Evolutionary conservation across 2,329 filamentous ascomycete species (phyloP), one percentile per base, ranked within the genome.

Genomic region (Diaporthe citriasiana): DNA sequence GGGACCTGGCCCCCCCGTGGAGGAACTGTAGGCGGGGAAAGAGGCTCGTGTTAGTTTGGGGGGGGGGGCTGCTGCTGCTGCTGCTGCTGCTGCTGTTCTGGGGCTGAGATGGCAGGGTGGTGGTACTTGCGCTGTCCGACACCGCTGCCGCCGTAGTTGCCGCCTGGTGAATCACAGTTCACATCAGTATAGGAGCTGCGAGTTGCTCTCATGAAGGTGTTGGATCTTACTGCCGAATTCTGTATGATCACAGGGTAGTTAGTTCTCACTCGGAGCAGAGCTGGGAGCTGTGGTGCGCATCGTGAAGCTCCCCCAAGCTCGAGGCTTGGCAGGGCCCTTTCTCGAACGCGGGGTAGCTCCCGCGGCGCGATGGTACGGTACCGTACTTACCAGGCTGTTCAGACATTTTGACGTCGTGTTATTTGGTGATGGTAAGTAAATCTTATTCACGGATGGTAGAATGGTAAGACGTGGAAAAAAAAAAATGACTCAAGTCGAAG

Each of bases 1-100:
- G 83, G 82, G 53, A 81, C 76, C 72, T 84, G 80, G 33, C 63
- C 63, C 65, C 82, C 82, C 47, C 82, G n/a, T 57, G 50, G 6
- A 30, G 69, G 74, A 19, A 72, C 72, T 75, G 55, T 35, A 30
- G 12, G 27, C 25, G 12, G 15, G 8, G 19, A 6, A 30, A 69
- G 9, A 19, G 45, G 45, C 45, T 4, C 35, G 35, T 74, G 56
- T 75, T 27, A 74, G 73, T 27, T 15, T n/a, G n/a, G n/a, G n/a
- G n/a, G n/a, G n/a, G n/a, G 12, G 17, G 22, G 10, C 22, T 35
- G 22, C 33, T 53, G 38, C n/a, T n/a, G n/a, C n/a, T n/a, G n/a
- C n/a, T 25, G 7, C 45, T 50, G 1, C 0, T 3, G 15, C 25
- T 33, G 22, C 27, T 53, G 50, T 13, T 60, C 33, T 59, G 27